Evolutionary conservation across 1,284 basidiomycete genomes (phyloP).

Genomic region (Coniferiporia sulphurascens): DNA sequence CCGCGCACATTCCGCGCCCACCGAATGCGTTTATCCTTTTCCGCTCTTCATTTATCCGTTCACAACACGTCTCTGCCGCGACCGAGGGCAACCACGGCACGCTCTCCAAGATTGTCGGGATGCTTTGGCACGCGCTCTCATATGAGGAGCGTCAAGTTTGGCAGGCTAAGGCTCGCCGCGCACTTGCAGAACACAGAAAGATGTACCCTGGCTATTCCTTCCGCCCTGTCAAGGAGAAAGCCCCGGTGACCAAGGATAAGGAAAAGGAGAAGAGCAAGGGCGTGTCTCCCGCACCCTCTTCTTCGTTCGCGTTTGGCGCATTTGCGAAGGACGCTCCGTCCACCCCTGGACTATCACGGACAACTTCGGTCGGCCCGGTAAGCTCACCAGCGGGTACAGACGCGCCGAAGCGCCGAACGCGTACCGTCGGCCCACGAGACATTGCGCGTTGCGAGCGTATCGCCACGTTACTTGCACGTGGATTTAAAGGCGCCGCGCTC

Average conservation of each 20-base stretch:
- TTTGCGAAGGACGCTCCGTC: not conserved
- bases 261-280: not conserved
- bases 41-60: conserved; percentile 74
- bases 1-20: conserved; percentile 71
- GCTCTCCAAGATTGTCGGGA: conserved; percentile 64
- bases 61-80: conserved; percentile 66
- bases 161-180: conserved; percentile 60
- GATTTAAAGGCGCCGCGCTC: conserved; percentile 67
- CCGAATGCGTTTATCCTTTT: conserved; percentile 90
- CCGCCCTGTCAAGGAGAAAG: conserved; percentile 41
- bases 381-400: conserved; percentile 19
- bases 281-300: not conserved
- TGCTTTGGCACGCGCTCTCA: conserved; percentile 70
- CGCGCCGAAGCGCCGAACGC: conserved; percentile 53
- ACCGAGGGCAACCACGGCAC: conserved; percentile 81
- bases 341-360: not conserved
- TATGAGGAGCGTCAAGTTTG: conserved; percentile 66
- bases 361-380: not conserved
- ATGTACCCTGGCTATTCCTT: conserved; percentile 71
- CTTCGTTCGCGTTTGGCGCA: not conserved
- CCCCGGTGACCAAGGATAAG: not conserved
- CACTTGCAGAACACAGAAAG: conserved; percentile 61
- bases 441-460: conserved; percentile 68
- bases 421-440: conserved; percentile 67
- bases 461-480: conserved; percentile 69